Conservation (phyloP, 2,329 filamentous ascomycete genomes). For the Chaetomiaceae sp. region DNA sequence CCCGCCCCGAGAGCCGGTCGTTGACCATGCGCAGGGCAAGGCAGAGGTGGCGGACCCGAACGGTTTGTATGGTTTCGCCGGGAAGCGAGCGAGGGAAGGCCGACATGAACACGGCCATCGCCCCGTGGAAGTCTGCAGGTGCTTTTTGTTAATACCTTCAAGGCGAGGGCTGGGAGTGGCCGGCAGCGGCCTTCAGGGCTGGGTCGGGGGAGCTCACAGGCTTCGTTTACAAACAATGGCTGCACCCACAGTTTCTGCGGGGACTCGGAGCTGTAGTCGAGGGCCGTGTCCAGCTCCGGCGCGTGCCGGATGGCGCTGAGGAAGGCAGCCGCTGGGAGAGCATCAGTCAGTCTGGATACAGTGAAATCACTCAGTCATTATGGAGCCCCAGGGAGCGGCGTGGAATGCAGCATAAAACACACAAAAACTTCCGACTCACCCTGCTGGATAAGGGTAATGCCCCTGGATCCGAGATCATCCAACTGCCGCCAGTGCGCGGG, state of each 20-base stretch:
- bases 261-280: constrained; percentile 6
- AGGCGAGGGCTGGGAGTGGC: no score
- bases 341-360: no score
- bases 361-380: no score
- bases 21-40: constrained; percentile 29
- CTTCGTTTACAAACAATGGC: constrained; percentile 22
- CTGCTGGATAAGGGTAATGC: not conserved
- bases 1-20: constrained; percentile 24
- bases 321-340: constrained; percentile 4
- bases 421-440: not conserved
- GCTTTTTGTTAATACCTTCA: no score
- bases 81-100: not conserved
- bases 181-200: no score
- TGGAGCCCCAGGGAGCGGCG: no score
- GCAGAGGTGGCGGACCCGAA: constrained; percentile 26
- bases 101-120: constrained; percentile 22
- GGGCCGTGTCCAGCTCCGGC: constrained; percentile 1
- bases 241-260: not conserved
- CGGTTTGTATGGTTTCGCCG: not conserved
- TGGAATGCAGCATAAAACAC: no score
- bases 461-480: not conserved
- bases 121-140: constrained; percentile 29
- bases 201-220: constrained; percentile 24
- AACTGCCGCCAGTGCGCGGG: not conserved
- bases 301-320: constrained; percentile 4